These are phyloP conservation scores for Chloranthus sessilifolius DNA, from an alignment of 164 flowering plant genomes.

Conservation along the genomic window DNA sequence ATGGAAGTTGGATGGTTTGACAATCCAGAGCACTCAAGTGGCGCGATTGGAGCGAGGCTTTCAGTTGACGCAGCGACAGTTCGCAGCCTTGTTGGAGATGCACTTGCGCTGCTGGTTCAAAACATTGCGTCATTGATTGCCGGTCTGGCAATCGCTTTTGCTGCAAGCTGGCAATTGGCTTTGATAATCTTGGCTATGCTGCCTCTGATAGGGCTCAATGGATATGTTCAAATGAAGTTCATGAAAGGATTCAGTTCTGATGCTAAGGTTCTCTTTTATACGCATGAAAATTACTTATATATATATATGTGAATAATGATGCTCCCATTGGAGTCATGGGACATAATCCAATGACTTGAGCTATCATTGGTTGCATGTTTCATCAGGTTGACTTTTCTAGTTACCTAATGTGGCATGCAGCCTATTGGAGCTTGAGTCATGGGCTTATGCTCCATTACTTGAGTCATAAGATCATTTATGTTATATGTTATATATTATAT, in stretches of 20 bases:
- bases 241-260: conserved; percentile 37
- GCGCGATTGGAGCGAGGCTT: conserved; percentile 41
- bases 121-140: conserved; percentile 29
- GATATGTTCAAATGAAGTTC: conserved; percentile 31
- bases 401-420: too few relatives aligned
- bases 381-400: too few relatives aligned
- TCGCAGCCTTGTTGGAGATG: conserved; percentile 36
- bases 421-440: too few relatives aligned
- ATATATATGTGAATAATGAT: too few relatives aligned
- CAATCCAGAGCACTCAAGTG: conserved; percentile 31
- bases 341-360: too few relatives aligned
- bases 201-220: conserved; percentile 31
- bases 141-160: conserved; percentile 34
- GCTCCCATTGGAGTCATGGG: too few relatives aligned
- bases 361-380: too few relatives aligned
- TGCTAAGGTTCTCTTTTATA: conserved; percentile 27
- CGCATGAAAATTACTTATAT: background rate
- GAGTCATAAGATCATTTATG: too few relatives aligned
- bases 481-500: too few relatives aligned
- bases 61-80: conserved; percentile 36
- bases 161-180: conserved; percentile 39
- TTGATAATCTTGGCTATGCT: conserved; percentile 29
- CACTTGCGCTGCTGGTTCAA: conserved; percentile 36
- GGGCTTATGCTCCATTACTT: too few relatives aligned
- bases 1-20: conserved; percentile 34